These are phyloP conservation scores for Helicostylum pulchrum DNA, from an alignment of 192 early-diverging fungal genomes.

Conservation along the genomic window DNA sequence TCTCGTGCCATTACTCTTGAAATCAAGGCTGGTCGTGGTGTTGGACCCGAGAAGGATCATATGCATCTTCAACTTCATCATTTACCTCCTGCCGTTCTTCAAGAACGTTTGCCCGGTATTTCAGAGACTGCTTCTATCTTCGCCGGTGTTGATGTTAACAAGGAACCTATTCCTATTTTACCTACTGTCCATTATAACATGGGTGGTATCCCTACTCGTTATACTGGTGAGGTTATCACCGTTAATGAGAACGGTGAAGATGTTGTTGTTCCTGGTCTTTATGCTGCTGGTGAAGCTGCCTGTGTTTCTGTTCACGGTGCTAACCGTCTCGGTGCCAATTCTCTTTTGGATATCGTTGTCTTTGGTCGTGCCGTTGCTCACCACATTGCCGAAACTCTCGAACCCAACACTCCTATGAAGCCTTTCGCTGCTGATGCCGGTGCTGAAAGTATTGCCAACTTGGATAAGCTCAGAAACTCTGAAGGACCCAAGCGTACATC, in stretches of 20 bases:
- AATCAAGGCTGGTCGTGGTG: slow-evolving; percentile 96
- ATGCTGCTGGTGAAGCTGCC: slow-evolving; percentile 97
- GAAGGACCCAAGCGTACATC: slow-evolving; percentile 78
- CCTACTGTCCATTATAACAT: slow-evolving; percentile 99
- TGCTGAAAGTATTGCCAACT: slow-evolving; percentile 85
- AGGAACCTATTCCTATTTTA: slow-evolving; percentile 98
- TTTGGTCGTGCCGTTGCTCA: slow-evolving; percentile 96
- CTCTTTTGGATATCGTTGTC: slow-evolving; percentile 95
- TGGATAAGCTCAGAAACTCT: slow-evolving; percentile 90
- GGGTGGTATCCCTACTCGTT: slow-evolving; percentile 97
- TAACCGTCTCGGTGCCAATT: slow-evolving; percentile 97
- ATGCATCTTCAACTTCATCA: slow-evolving; percentile 95
- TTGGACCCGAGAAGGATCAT: slow-evolving; percentile 94
- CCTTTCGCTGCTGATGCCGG: slow-evolving; percentile 83
- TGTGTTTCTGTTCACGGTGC: slow-evolving; percentile 99
- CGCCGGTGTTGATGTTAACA: slow-evolving; percentile 98
- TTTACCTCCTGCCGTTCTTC: slow-evolving; percentile 85
- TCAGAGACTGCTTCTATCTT: slow-evolving; percentile 99
- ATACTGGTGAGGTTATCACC: slow-evolving; percentile 93
- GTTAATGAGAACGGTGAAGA: slow-evolving; percentile 81
- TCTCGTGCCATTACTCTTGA: slow-evolving; percentile 98
- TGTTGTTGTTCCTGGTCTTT: slow-evolving; percentile 91
- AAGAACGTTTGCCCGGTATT: slow-evolving; percentile 94
- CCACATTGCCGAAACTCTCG: slow-evolving; percentile 88
- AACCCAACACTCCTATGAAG: slow-evolving; percentile 83